Conservation (phyloP, 2,329 filamentous ascomycete species). For the Ilyonectria mors-panacis region DNA sequence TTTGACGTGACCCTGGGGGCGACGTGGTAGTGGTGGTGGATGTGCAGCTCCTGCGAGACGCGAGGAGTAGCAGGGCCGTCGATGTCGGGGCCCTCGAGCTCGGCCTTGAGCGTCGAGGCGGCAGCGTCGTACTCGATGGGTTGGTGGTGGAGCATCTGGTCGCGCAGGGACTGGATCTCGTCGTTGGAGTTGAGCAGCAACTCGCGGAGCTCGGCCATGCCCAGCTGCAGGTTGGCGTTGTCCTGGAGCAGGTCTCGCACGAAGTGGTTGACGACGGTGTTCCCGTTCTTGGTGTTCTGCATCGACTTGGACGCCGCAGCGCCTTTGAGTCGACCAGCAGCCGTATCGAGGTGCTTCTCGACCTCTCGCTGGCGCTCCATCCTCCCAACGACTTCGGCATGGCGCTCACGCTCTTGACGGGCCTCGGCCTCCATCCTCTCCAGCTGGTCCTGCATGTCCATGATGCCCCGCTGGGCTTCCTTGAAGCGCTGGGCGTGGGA, state of each 20-base stretch:
- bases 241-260: slow-evolving; percentile 96
- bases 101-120: slow-evolving; percentile 76
- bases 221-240: slow-evolving; percentile 93
- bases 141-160: slow-evolving; percentile 86
- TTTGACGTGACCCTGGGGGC: slow-evolving; percentile 74
- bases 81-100: slow-evolving; percentile 70
- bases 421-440: slow-evolving; percentile 91
- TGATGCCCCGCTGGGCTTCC: slow-evolving; percentile 84
- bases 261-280: slow-evolving; percentile 90
- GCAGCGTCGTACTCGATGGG: slow-evolving; percentile 65
- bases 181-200: slow-evolving; percentile 94
- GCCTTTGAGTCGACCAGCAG: slow-evolving; percentile 85
- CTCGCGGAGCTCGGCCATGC: slow-evolving; percentile 91
- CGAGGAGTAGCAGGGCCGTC: slow-evolving; percentile 49
- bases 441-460: slow-evolving; percentile 86
- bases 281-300: slow-evolving; percentile 70
- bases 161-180: slow-evolving; percentile 88
- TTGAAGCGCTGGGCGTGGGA: slow-evolving; percentile 88
- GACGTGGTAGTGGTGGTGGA: slow-evolving; percentile 94
- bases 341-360: slow-evolving; percentile 85
- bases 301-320: slow-evolving; percentile 81
- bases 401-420: slow-evolving; percentile 83
- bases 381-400: slow-evolving; percentile 83
- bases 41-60: slow-evolving; percentile 82
- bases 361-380: slow-evolving; percentile 88